Evolutionary conservation across 768 basidiomycete species (phyloP).

Genomic region (Suillus luteus): DNA sequence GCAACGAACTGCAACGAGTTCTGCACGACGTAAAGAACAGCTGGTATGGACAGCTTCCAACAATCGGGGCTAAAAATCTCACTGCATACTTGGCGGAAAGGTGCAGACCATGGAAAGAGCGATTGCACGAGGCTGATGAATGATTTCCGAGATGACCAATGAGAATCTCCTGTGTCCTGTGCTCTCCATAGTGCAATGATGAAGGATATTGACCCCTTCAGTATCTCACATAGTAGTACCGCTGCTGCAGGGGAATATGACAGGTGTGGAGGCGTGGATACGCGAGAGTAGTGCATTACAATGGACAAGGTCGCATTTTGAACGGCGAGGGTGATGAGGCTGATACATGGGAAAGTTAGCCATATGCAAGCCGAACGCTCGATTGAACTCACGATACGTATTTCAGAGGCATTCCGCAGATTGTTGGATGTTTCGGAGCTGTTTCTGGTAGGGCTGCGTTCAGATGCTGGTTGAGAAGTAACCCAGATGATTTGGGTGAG

Average conservation of each 20-base stretch:
- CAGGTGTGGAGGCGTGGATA: conserved; percentile 73
- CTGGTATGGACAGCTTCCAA: conserved; percentile 98
- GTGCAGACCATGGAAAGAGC: conserved; percentile 47
- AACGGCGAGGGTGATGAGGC: conserved; percentile 83
- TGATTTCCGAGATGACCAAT: conserved; percentile 44
- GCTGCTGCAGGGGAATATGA: conserved; percentile 94
- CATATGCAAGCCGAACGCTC: conserved; percentile 2
- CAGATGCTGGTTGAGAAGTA: conserved; percentile 37
- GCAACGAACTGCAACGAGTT: conserved; percentile 98
- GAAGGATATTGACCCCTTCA: conserved; percentile 93
- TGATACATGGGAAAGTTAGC: conserved; percentile 15
- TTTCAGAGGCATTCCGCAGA: conserved; percentile 77
- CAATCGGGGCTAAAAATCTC: conserved; percentile 91
- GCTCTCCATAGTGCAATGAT: conserved; percentile 71
- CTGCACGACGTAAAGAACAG: conserved; percentile 93
- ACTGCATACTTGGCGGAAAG: conserved; percentile 57
- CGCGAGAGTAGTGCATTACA: conserved; percentile 98
- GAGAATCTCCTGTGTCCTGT: conserved; percentile 43
- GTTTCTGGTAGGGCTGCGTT: conserved; percentile 36
- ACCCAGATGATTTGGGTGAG: conserved; percentile 41
- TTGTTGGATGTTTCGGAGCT: conserved; percentile 43
- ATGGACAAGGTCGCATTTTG: conserved; percentile 96
- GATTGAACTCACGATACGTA: conserved; percentile 67
- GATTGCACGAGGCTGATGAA: conserved; percentile 37
- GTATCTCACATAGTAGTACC: conserved; percentile 90